A percentile compares a stretch with the other conserved stretches of the same genome.
phyloP scores from a whole-genome alignment of 1,284 basidiomycete genomes.

The Cryptococcus sp. region DNA sequence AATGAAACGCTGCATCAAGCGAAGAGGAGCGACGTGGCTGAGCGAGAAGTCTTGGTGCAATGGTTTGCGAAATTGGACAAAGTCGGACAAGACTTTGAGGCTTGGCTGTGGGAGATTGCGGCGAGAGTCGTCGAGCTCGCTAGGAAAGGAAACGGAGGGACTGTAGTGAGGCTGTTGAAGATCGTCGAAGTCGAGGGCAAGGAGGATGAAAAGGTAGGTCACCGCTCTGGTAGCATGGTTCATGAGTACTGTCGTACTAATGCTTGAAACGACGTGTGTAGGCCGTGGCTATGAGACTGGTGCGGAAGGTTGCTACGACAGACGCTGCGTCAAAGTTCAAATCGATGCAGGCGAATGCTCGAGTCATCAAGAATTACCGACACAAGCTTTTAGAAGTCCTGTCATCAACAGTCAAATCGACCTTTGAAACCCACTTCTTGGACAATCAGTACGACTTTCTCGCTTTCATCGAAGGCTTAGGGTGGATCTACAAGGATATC shows the following conservation, averaged over 20 bases:
- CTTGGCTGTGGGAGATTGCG: conserved; percentile 78
- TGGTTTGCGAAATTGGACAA: conserved; percentile 88
- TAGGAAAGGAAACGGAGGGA: conserved; percentile 74
- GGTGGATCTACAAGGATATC: conserved; percentile 93
- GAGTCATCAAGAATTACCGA: conserved; percentile 93
- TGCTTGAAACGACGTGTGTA: conserved; percentile 40
- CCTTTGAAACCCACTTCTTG: conserved; percentile 70
- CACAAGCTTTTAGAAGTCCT: conserved; percentile 85
- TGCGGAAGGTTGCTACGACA: conserved; percentile 86
- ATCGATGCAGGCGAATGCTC: conserved; percentile 88
- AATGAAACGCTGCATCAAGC: conserved; percentile 92
- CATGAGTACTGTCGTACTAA: background rate
- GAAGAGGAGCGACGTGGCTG: conserved; percentile 67
- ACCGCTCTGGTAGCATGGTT: too few species aligned
- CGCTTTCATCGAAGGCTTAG: conserved; percentile 73
- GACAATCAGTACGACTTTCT: conserved; percentile 66
- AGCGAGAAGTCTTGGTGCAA: conserved; percentile 65
- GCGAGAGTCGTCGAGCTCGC: conserved; percentile 77
- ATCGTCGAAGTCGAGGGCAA: conserved; percentile 90
- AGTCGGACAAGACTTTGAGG: conserved; percentile 80
- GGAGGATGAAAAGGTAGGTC: conserved; percentile 86
- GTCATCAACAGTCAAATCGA: conserved; percentile 70
- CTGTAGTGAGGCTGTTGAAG: conserved; percentile 88
- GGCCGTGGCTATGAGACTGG: conserved; percentile 88
- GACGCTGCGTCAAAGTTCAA: conserved; percentile 88